Evolutionary conservation across 2,329 filamentous ascomycete species (phyloP), one percentile per base, ranked within the genome.

Genomic region (Albifimbria verrucaria): DNA sequence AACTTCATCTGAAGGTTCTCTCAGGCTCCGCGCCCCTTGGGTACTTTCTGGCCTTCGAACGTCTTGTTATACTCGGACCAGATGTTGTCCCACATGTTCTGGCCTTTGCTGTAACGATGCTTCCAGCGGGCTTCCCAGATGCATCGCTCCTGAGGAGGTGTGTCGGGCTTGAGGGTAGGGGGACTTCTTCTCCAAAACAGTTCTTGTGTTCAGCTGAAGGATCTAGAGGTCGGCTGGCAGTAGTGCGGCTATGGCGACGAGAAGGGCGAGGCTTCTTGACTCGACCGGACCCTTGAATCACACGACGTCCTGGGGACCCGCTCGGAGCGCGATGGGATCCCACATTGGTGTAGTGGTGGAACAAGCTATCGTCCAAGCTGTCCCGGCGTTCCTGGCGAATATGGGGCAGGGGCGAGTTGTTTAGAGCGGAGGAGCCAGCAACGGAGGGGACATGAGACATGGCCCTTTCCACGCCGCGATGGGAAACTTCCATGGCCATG

Each of bases 11-110:
- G 81, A 4, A 83, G 69, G 48, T 74, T 74, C 48, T 80, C 77
- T 56, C 79, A 77, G 36, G 46, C 46, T 11, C 74, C 70, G 6
- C 68, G 69, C 15, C 67, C 66, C 55, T 72, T 68, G 10, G 46
- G 46, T 9, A 48, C 46, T 20, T 48, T 48, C 9, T 21, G n/a
- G 7, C 46, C 46, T 26, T 62, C 52, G 49, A 74, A 74, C 20
- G 54, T 54, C 9, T 57, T 52, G 15, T 62, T 62, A 55, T 72
- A 83, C 52, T 77, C 73, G 5, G 62, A 63, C 48, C 74, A 72
- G 53, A 84, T 82, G 39, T 72, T 70, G 22, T 80, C 75, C 81
- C 81, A 84, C 79, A 83, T 83, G 28, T 80, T 78, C 57, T 80
- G 79, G 17, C 81, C 80, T 59, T 79, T 80, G 49, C 74, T 70